Evolutionary conservation across 2,329 filamentous ascomycete genomes (phyloP).

Genomic region (Blastomyces gilchristii): DNA sequence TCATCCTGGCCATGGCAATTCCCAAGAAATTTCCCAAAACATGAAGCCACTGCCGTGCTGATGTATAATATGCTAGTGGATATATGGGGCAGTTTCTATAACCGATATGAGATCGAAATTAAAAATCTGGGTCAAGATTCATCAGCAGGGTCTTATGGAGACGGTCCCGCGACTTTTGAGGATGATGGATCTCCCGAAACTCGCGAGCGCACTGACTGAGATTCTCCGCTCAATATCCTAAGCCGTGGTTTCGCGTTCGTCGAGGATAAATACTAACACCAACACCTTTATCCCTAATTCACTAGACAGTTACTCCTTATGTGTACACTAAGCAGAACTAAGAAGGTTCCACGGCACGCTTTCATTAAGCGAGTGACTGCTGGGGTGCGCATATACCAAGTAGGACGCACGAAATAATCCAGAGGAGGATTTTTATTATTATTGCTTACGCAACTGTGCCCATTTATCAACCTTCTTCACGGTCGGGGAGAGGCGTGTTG

Average conservation of each 20-base stretch:
- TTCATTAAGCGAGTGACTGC: too few species aligned
- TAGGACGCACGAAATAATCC: too few species aligned
- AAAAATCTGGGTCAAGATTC: not conserved
- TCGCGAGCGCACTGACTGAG: not conserved
- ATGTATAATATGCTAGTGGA: not conserved
- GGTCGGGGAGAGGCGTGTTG: too few species aligned
- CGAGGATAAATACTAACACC: not conserved
- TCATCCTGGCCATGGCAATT: constrained; percentile 4
- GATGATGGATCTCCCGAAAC: not conserved
- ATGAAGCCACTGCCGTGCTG: not conserved
- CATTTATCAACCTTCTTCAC: too few species aligned
- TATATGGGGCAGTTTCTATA: not conserved
- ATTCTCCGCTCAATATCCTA: not conserved
- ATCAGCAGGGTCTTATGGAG: not conserved
- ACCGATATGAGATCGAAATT: not conserved
- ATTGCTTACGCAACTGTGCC: too few species aligned
- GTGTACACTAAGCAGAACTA: not conserved
- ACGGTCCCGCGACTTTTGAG: too few species aligned
- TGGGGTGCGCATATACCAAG: too few species aligned
- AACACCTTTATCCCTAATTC: not conserved
- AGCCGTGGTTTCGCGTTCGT: not conserved
- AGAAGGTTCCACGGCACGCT: not conserved
- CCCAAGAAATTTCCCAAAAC: not conserved
- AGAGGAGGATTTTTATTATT: too few species aligned
- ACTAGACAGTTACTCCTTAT: not conserved